Evolutionary conservation across 208 protist species (phyloP), one percentile per base, ranked within the genome.

Genomic region (Wallacemonas sp.): DNA sequence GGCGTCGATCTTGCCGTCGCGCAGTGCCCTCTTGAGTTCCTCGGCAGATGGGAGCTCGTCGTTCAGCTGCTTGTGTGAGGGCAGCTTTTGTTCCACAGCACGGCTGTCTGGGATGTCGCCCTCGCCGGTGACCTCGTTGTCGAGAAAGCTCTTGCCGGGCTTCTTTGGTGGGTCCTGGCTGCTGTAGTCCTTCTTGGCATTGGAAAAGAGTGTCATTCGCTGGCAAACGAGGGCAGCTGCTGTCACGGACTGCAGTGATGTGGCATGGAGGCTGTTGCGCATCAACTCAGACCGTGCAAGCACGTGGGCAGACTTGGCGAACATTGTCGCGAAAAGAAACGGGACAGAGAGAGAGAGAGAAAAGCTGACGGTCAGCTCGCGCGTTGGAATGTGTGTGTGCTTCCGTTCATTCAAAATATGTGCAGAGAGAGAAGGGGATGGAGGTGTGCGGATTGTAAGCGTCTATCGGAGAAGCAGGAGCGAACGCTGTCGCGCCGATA

Each of bases 1-100:
- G 36, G 43, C 34, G 34, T 75, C 76, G 23, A 86, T 73, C 24
- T 46, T 69, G 6, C 75, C 75, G 29, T 82, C 69, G 11, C 54
- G 23, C 23, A 83, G 9, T 21, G 80, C 80, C 65, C 72, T 78
- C 62, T 80, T 61, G 36, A 86, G 62, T 54, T 86, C 80, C 41
- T 41, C 66, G 2, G 75, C 67, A 5, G 79, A 83, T 1, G 87
- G 87, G 61, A 93, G 72, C 67, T 90, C 84, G 5, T 89, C 79
- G 33, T 70, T 66, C 60, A 93, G 70, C 70, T 93, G 84, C 67
- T 76, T 75, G 44, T 63, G 54, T 0, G 79, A 78, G 0, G 87
- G 81, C 36, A 93, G 62, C 4, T 68, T 33, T 17, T 56, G 9
- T 39, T 90, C 77, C 17, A 85, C 55, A 8, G 76, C 57, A 6